Base-by-base conservation (phyloP, 192 early-diverging fungal genomes). In the Chytriomyces sp. region DNA sequence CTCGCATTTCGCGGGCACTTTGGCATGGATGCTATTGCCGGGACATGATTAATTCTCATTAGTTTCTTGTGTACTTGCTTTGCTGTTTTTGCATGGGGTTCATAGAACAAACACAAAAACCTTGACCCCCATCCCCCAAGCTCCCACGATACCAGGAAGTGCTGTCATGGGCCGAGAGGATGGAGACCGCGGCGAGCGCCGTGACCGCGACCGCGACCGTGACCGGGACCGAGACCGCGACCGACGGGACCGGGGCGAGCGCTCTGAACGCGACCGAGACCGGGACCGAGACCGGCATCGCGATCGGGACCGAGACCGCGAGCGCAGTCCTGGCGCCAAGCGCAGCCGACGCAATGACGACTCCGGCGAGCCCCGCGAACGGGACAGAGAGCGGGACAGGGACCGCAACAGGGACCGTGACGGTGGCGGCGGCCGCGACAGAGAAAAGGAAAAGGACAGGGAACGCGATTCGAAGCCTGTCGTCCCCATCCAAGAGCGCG, bases 401-500 rank as follows among this genome's bases (percentile, higher is more conserved):
- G 60, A 77, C 55, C 55, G 75, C n/a, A 52, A 44, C 49, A 33
- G 63, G 22, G 72, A 74, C 39, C 22, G 72, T 7, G n/a, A 34
- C 52, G n/a, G 30, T 26, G 14, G 58, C 14, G 59, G 25, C 10
- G 22, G 55, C 4, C 25, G 53, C 25, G 53, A 59, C 36, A 71
- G 55, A 40, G 70, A 60, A 38, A 40, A 33, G 4, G 54, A 60
- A 8, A 34, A 38, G 28, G 57, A 59, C 26, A 49, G 80, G 14
- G 64, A 39, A 28, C 17, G 52, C 39, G 44, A 65, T 31, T 32
- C 33, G 64, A 52, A 34, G 32, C 61, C 41, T 14, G 36, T 57
- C 52, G 78, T 90, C 30, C 96, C 97, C 17, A 73, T 99, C 25
- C 90, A 95, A 72, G 81, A 90, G 70, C 77, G 93, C 59, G 79